Evolutionary conservation across 2,329 filamentous ascomycete species (phyloP), one percentile per base, ranked within the genome.

Genomic region (Ophiostoma montium): DNA sequence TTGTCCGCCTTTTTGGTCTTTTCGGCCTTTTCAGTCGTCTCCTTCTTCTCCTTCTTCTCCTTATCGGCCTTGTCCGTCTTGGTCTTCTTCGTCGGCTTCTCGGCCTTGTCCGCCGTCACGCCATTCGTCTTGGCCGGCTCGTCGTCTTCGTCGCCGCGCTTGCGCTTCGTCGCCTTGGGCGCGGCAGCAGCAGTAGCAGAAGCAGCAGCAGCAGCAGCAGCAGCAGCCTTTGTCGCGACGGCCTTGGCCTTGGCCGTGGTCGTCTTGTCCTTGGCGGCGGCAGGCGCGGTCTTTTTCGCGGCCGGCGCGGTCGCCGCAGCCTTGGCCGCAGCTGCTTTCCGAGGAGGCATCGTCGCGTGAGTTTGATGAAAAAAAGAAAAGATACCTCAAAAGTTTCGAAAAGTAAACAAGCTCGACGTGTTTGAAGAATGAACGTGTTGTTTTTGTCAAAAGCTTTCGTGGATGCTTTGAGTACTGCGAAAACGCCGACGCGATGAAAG

Each of bases 251-350:
- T 16, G 27, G 52, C 23, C 10, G 49, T 36, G 6, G 50, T 16
- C 51, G 55, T 55, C 48, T 56, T 56, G 36, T 39, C 36, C 52
- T 70, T 65, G 46, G 61, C 63, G n/a, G n/a, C n/a, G n/a, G n/a
- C n/a, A 45, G 58, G 56, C 3, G 57, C 57, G 15, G 59, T 52
- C 19, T 61, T 59, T 47, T 60, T 57, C 21, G 53, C 54, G 16
- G 55, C 50, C 42, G 61, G 55, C 19, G 53, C 54, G 16, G 55
- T 50, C 42, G 61, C 55, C 19, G 62, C 60, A 5, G 48, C 51
- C 46, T 52, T 51, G 21, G 46, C 42, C n/a, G 46, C 8, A n/a
- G 39, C 39, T 30, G 39, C 39, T 42, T 42, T 42, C 39, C 23
- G 23, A 9, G 53, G 55, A 48, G 55, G 53, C 55, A 55, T 56